Percentiles rank a stretch among this genome's conserved stretches.
These are phyloP conservation scores for Cryptococcus depauperatus DNA, from an alignment of 1,284 basidiomycete genomes.

Conservation along the genomic window DNA sequence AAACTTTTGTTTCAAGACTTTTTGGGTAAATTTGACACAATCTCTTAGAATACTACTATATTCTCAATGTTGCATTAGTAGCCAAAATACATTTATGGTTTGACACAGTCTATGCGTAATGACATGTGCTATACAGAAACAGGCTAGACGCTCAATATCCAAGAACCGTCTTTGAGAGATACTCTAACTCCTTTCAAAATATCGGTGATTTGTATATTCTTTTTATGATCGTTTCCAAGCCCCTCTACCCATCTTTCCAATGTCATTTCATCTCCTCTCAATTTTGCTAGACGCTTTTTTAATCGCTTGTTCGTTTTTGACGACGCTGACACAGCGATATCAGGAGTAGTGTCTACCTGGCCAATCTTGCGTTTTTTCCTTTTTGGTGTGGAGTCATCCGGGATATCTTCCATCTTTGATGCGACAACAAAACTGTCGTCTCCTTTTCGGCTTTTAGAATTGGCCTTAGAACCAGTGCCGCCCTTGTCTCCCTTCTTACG, in stretches of 20 bases:
- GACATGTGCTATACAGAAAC: neutral
- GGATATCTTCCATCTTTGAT: too few relatives aligned
- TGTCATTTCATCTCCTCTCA: conserved; percentile 16
- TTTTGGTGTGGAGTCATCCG: conserved; percentile 9
- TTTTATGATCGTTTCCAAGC: conserved; percentile 26
- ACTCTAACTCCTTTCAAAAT: conserved; percentile 28
- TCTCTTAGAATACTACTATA: too few relatives aligned
- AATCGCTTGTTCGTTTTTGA: conserved; percentile 35
- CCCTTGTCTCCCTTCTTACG: conserved; percentile 44
- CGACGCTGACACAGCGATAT: conserved; percentile 7
- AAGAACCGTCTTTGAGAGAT: conserved; percentile 24
- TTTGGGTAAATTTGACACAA: too few relatives aligned
- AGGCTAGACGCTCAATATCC: conserved; percentile 22
- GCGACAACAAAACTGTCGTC: conserved; percentile 1
- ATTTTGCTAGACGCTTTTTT: conserved; percentile 32
- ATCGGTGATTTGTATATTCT: conserved; percentile 22
- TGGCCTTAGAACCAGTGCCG: conserved; percentile 41
- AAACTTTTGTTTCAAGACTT: too few relatives aligned
- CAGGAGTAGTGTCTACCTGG: conserved; percentile 5
- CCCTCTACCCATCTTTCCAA: conserved; percentile 19
- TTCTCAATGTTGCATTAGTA: conserved; percentile 15
- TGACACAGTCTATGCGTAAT: neutral
- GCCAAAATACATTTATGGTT: conserved; percentile 26
- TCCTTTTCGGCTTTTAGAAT: conserved; percentile 41
- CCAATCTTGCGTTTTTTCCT: conserved; percentile 38